A percentile compares a stretch with the other conserved stretches of the same genome.
phyloP scores from a whole-genome alignment of 768 basidiomycete species.

The Tulasnella sp. region DNA sequence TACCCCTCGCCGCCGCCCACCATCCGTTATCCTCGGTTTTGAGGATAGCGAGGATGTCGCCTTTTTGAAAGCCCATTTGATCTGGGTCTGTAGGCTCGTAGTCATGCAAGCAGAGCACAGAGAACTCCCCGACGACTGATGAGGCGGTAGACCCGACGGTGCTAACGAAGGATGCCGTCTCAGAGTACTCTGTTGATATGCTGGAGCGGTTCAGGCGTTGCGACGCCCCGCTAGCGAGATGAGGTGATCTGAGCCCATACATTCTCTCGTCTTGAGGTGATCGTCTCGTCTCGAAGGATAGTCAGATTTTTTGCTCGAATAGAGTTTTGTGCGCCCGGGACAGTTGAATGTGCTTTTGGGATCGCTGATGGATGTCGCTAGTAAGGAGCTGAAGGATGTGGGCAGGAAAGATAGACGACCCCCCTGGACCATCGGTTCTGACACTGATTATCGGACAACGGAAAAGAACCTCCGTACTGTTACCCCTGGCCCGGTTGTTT shows the following conservation, averaged over 20 bases:
- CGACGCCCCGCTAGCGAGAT: not conserved
- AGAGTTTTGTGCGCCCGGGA: no score
- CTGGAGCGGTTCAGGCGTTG: constrained; percentile 1
- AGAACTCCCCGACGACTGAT: constrained; percentile 11
- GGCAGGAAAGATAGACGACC: no score
- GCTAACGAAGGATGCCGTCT: constrained; percentile 13
- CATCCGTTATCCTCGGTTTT: constrained; percentile 11
- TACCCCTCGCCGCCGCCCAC: constrained; percentile 6
- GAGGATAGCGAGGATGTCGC: constrained; percentile 14
- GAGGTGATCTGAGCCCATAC: constrained; percentile 9
- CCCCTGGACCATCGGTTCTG: no score
- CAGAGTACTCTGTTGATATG: constrained; percentile 13
- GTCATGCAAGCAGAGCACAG: constrained; percentile 10
- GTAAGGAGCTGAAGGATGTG: no score
- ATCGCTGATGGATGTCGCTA: no score
- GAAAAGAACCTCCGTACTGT: no score
- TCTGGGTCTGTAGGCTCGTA: constrained; percentile 6
- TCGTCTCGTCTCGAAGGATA: no score
- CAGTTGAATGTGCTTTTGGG: no score
- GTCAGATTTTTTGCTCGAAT: no score
- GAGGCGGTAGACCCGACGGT: constrained; percentile 3
- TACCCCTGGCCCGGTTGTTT: no score
- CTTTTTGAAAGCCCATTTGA: constrained; percentile 3
- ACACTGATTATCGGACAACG: no score
- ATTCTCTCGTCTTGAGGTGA: not conserved